phyloP scores from a whole-genome alignment of 495 filamentous ascomycete genomes.

The Filosporella fistucella region DNA sequence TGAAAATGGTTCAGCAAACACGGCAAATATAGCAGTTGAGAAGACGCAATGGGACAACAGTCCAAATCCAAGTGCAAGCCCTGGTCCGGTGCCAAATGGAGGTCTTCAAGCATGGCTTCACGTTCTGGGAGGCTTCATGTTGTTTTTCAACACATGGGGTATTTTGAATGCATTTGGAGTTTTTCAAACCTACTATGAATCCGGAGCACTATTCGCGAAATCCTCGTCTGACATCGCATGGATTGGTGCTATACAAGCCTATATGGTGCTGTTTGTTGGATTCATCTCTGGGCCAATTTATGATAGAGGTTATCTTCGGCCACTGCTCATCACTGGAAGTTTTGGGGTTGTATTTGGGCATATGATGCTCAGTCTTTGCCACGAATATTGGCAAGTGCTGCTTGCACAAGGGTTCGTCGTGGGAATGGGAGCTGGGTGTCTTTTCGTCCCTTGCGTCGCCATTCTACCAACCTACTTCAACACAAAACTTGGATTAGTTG shows the following conservation, averaged over 20 bases:
- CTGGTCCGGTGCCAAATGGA: slow-evolving; percentile 23
- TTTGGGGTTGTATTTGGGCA: slow-evolving; percentile 50
- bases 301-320: slow-evolving; percentile 57
- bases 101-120: slow-evolving; percentile 48
- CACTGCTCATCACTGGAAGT: slow-evolving; percentile 46
- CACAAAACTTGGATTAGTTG: slow-evolving; percentile 53
- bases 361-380: slow-evolving; percentile 63
- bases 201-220: slow-evolving; percentile 26
- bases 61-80: not conserved
- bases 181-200: slow-evolving; percentile 67
- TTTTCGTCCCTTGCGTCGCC: slow-evolving; percentile 65
- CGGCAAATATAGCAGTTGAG: too few species aligned
- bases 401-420: slow-evolving; percentile 57
- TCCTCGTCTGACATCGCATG: slow-evolving; percentile 48
- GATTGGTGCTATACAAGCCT: slow-evolving; percentile 53
- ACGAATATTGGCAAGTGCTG: slow-evolving; percentile 63
- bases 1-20: too few species aligned
- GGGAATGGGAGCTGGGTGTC: slow-evolving; percentile 66
- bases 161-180: slow-evolving; percentile 68
- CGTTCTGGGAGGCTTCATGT: slow-evolving; percentile 43
- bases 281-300: slow-evolving; percentile 46
- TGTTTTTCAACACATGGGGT: slow-evolving; percentile 65
- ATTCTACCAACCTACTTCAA: slow-evolving; percentile 68
- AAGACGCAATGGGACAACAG: too few species aligned
- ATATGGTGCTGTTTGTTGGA: slow-evolving; percentile 43